Base-by-base conservation (phyloP, 1,284 basidiomycete species). In the Cutaneotrichosporon cavernicola region DNA sequence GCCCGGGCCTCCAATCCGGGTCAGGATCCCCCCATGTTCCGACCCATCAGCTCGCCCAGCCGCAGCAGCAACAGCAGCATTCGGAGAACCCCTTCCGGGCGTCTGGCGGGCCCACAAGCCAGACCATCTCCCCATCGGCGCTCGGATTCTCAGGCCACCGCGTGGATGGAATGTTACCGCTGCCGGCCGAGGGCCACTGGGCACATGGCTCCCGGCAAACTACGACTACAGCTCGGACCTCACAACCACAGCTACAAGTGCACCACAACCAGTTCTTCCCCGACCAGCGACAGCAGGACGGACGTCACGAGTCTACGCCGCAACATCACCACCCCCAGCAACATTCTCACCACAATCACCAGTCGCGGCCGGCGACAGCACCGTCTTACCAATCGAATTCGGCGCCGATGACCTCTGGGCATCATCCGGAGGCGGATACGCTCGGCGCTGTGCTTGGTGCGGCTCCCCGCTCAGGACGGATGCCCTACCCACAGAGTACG, bases 401-500 rank as follows among this genome's bases (percentile, higher is more conserved):
- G 5, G 52, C 34, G 26, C 38, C 55, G 6, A 43, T 40, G 36
- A 22, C 55, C 2, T 43, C 55, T 31, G 38, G 55, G 6, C 43
- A 46, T 16, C 11, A 22, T 26, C n/a, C 7, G 7, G 38, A 38
- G 0, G n/a, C 5, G 4, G 55, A 56, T 22, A 56, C 55, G 4
- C 55, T 56, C 6, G 55, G 38, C 38, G 38, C 55, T 5, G 55
- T 56, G 13, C 36, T 56, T 10, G 55, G 55, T 14, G 55, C 55
- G 14, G n/a, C 38, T 10, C 22, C 21, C 16, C 58, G 58, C 26
- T 11, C 50, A 18, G 58, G 58, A 18, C 43, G 36, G 18, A 43
- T 18, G 36, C 50, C 58, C 4, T 65, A 68, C 40, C 56, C 64
- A 2, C 70, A 69, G 50, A 66, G 64, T 47, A 59, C 65, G 5